Percentiles rank a stretch among this genome's conserved stretches.
Conservation (phyloP, 805 yeast species). For the Groenewaldozyma salmanticensis region DNA sequence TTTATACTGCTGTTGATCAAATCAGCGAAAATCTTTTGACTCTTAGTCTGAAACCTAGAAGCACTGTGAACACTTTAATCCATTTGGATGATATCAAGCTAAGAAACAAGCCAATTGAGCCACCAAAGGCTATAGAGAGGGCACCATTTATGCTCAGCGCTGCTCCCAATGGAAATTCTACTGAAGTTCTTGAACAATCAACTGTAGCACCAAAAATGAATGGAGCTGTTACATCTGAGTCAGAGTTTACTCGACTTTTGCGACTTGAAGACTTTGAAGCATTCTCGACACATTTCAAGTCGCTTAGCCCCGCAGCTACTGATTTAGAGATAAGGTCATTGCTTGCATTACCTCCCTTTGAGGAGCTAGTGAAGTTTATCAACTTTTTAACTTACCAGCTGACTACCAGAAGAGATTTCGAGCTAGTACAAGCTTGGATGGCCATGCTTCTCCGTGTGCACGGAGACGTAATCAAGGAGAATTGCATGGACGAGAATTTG, state of each 20-base stretch:
- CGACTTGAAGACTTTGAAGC: constrained; percentile 45
- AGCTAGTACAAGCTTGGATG: constrained; percentile 73
- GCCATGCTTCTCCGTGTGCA: constrained; percentile 65
- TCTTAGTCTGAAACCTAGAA: constrained; percentile 65
- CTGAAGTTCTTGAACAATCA: constrained; percentile 21
- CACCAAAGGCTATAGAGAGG: constrained; percentile 73
- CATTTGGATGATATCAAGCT: constrained; percentile 76
- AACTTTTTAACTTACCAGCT: constrained; percentile 58
- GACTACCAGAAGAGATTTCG: constrained; percentile 49
- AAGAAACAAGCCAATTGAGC: constrained; percentile 84
- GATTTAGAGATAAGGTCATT: constrained; percentile 85
- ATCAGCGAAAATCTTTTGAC: constrained; percentile 57
- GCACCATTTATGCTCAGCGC: constrained; percentile 72
- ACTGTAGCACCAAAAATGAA: constrained; percentile 4
- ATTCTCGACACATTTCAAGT: constrained; percentile 47
- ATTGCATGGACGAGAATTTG: background rate
- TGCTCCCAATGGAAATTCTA: constrained; percentile 41
- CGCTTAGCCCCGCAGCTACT: constrained; percentile 62
- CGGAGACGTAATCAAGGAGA: constrained; percentile 57
- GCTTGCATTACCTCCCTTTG: constrained; percentile 48
- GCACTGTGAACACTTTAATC: constrained; percentile 65
- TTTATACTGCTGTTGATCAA: constrained; percentile 39
- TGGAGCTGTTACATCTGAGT: constrained; percentile 23
- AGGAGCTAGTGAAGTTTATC: constrained; percentile 57
- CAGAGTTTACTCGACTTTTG: constrained; percentile 57